Percentiles rank a stretch among this genome's conserved stretches.
Conservation (phyloP, 1,284 basidiomycete species). For the Sutorius eximius region DNA sequence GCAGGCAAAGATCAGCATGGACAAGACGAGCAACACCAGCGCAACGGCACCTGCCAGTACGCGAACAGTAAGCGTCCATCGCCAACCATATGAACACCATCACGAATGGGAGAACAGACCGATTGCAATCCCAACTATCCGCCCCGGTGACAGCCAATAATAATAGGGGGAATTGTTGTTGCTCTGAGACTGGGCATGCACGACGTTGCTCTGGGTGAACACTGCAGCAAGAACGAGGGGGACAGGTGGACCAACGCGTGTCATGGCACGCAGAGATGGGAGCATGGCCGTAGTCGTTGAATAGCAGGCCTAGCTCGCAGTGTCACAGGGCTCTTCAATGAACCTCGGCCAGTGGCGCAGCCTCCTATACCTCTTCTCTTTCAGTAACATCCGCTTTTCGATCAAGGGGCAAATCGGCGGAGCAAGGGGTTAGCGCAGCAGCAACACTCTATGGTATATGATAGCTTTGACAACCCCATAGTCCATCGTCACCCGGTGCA, state of each 20-base stretch:
- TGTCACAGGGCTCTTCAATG: not conserved
- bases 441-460: too few relatives aligned
- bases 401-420: not conserved
- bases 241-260: not conserved
- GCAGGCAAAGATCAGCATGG: slow-evolving; percentile 9
- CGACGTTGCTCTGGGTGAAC: slow-evolving; percentile 1
- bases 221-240: slow-evolving; percentile 7
- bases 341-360: not conserved
- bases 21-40: slow-evolving; percentile 14
- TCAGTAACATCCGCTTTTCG: not conserved
- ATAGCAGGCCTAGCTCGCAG: not conserved
- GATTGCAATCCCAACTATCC: slow-evolving; percentile 27
- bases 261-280: not conserved
- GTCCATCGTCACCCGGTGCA: too few relatives aligned
- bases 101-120: slow-evolving; percentile 15
- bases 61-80: not conserved
- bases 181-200: not conserved
- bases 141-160: slow-evolving; percentile 27
- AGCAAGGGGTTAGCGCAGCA: too few relatives aligned
- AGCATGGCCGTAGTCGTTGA: not conserved
- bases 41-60: slow-evolving; percentile 6
- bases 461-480: too few relatives aligned
- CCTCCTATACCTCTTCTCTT: not conserved
- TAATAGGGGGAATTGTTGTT: not conserved
- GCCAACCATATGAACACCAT: not conserved